Evolutionary conservation across 116 monocot genomes (phyloP), one percentile per base, ranked within the genome.

Genomic region (Iris pallida): DNA sequence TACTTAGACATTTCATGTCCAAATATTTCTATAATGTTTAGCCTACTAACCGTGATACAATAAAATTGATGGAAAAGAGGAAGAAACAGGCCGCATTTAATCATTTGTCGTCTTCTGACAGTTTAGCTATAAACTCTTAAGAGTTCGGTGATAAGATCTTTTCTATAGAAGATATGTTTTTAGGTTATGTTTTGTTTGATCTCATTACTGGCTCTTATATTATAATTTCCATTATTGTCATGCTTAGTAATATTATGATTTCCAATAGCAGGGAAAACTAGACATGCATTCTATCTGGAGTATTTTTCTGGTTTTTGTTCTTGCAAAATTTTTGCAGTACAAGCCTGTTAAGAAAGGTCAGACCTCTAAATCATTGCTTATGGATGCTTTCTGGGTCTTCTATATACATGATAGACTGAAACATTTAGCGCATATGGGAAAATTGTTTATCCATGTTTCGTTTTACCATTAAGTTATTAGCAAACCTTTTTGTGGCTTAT

Each of bases 251-350:
- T 65, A 4, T 65, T 65, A 65, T 49, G 40, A 49, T 48, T 63
- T 16, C 14, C 12, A 19, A 16, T 51, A 51, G 20, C 51, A 65
- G 65, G 65, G 49, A 13, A 52, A 65, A 65, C 48, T 65, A 8
- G 16, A 49, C 65, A 51, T 20, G 45, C 4, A 19, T 20, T 65
- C 65, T 49, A 30, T 65, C 12, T 65, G 47, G 51, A 51, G 43
- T 47, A 65, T 51, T 51, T 47, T 52, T 65, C 18, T 51, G 49
- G 18, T 51, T 65, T 20, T 65, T 65, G 4, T 65, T 10, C 19
- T 65, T 65, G 65, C 65, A 15, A 65, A 65, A 65, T 65, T 51
- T 51, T 9, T 65, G 65, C 65, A 65, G 49, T 65, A 65, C 19
- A 65, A 65, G 51, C 65, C 65, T 65, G 51, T 65, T 19, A 65